Conservation (phyloP, 78 protist species). For the Polysphondylium violaceum region DNA sequence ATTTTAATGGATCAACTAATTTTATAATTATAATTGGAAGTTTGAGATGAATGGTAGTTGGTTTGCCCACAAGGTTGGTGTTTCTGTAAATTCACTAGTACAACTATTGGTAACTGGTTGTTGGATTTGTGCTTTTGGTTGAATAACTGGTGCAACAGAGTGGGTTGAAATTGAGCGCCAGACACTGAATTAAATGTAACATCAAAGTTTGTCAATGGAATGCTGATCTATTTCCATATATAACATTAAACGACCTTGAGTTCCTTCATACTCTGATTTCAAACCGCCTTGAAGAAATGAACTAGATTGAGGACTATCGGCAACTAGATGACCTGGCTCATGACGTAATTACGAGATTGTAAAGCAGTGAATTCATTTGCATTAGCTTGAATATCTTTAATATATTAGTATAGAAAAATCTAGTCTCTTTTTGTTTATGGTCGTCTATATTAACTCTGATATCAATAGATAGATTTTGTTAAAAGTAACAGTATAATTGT, state of each 20-base stretch:
- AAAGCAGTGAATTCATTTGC: constrained; percentile 90
- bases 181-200: constrained; percentile 10
- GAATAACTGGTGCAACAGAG: constrained; percentile 73
- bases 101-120: constrained; percentile 56
- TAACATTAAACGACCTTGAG: constrained; percentile 76
- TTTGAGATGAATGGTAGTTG: constrained; percentile 28
- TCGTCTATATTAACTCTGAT: too few relatives aligned
- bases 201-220: constrained; percentile 46
- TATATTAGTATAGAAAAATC: too few relatives aligned
- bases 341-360: constrained; percentile 76
- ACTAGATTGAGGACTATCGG: constrained; percentile 66
- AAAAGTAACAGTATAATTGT: too few relatives aligned
- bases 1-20: constrained; percentile 68
- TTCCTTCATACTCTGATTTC: constrained; percentile 66
- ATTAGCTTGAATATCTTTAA: constrained; percentile 91
- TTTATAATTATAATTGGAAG: constrained; percentile 78
- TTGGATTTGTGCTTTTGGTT: constrained; percentile 82
- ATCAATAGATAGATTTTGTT: too few relatives aligned
- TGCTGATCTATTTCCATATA: constrained; percentile 72
- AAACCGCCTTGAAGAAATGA: constrained; percentile 80
- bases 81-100: constrained; percentile 47
- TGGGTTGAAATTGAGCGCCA: constrained; percentile 49
- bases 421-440: too few relatives aligned
- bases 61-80: constrained; percentile 75
- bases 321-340: constrained; percentile 94